Evolutionary conservation across 345 rosid species (phyloP).

Genomic region (Citropsis articulata): DNA sequence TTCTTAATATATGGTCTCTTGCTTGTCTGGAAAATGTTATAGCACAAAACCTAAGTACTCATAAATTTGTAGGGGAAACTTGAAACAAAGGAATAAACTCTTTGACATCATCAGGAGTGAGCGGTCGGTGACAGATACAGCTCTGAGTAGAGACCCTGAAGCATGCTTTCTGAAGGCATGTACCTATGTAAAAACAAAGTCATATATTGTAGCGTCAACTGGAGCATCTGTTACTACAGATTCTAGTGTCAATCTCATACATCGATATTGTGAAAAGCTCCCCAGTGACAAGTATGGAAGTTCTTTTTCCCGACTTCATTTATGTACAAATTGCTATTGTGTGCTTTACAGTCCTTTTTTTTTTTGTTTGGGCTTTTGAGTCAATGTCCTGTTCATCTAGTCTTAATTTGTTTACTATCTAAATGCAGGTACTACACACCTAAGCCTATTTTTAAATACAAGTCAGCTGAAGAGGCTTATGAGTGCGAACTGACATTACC

Average conservation of each 20-base stretch:
- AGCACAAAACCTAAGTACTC: not conserved
- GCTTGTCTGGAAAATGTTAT: not conserved
- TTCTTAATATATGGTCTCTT: slow-evolving; percentile 5
- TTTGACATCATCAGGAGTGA: slow-evolving; percentile 67
- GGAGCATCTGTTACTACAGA: slow-evolving; percentile 57
- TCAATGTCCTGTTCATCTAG: slow-evolving; percentile 1
- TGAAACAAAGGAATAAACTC: slow-evolving; percentile 56
- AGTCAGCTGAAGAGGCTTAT: slow-evolving; percentile 30
- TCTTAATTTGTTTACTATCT: slow-evolving; percentile 2
- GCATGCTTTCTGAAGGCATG: slow-evolving; percentile 29
- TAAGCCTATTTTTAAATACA: slow-evolving; percentile 45
- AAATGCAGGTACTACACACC: slow-evolving; percentile 44
- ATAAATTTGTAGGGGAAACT: slow-evolving; percentile 52
- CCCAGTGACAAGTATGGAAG: slow-evolving; percentile 48
- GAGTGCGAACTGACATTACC: slow-evolving; percentile 51
- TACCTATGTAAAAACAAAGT: slow-evolving; percentile 27
- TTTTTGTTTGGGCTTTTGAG: not conserved
- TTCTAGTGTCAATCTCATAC: slow-evolving; percentile 47
- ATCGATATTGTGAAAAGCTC: slow-evolving; percentile 56
- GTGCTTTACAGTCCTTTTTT: not conserved
- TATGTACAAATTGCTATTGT: not conserved
- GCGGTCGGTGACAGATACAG: slow-evolving; percentile 45
- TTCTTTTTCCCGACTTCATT: not conserved
- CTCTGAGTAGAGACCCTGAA: slow-evolving; percentile 50
- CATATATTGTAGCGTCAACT: slow-evolving; percentile 41